Base-by-base conservation (phyloP, 441 rosid species). In the Populus hybrid region DNA sequence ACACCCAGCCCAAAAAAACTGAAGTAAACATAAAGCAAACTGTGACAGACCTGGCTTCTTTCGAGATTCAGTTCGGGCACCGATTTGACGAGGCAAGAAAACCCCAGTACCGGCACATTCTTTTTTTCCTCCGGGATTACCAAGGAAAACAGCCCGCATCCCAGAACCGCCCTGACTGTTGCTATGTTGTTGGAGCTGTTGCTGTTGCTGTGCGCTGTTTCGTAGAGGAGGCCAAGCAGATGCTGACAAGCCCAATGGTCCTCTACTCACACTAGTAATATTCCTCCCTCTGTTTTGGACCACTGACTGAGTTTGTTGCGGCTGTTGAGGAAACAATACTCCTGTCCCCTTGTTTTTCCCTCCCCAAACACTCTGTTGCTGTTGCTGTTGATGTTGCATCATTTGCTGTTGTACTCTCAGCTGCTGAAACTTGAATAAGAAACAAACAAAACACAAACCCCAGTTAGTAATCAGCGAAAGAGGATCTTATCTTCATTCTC, bases 21-120 rank as follows among this genome's bases (percentile, higher is more conserved):
- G 1, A 3, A 7, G 8, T 0, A 8, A 1, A 10, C 28, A 16
- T 3, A 16, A 10, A 2, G 11, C 5, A n/a, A 32, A 21, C 20
- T 0, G 24, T 6, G n/a, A 23, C 28, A 5, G 6, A 91, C 97
- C 87, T 30, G 86, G 68, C 79, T 92, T 91, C 86, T 89, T 85
- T 35, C 88, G 86, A 42, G 87, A 34, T 67, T 88, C 88, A 23
- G 82, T 2, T 6, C 82, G 72, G 14, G 84, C 53, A 69, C 84
- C 81, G n/a, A 72, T 46, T 8, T 87, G 86, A 16, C 94, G 95
- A 38, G 99, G 99, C 34, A 93, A 77, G 84, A 94, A 94, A 4
- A 94, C 98, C 12, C 98, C 99, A 20, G 99, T 94, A 12, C 98
- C 99, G 1, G 94, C 80, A 63, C 86, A 90, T 73, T 85, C 91